Evolutionary conservation across 1,284 basidiomycete species (phyloP).

Genomic region (Fomitiporia mediterranea): DNA sequence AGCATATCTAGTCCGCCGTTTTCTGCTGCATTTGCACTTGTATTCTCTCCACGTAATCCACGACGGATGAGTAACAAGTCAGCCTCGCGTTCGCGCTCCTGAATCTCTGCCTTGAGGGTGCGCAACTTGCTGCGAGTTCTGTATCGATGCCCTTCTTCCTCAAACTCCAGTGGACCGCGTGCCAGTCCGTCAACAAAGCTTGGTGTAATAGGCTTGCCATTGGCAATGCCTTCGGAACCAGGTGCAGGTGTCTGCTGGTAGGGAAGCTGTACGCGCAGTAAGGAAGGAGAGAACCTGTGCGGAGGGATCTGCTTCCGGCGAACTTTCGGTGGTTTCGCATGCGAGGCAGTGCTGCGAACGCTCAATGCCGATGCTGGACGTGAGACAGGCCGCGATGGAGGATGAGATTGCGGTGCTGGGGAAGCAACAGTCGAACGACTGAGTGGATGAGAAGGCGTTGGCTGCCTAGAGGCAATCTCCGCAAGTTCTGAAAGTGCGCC

Average conservation of each 20-base stretch:
- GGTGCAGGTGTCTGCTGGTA: background rate
- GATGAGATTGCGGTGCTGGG: conserved; percentile 1
- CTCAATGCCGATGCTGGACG: conserved; percentile 16
- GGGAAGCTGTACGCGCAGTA: conserved; percentile 7
- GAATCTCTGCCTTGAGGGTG: conserved; percentile 12
- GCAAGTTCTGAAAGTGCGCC: conserved; percentile 14
- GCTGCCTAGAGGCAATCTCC: conserved; percentile 10
- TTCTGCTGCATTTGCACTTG: background rate
- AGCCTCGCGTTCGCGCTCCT: conserved; percentile 12
- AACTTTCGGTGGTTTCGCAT: background rate
- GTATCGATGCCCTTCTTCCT: conserved; percentile 16
- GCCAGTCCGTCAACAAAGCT: conserved; percentile 1
- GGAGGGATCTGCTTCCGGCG: background rate
- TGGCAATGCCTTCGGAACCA: background rate
- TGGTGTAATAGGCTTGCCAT: background rate
- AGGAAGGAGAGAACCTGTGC: conserved; percentile 11
- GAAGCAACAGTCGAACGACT: background rate
- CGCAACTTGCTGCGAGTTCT: conserved; percentile 15
- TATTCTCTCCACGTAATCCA: background rate
- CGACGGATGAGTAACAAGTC: conserved; percentile 17
- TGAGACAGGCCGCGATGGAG: conserved; percentile 1
- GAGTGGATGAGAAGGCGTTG: conserved; percentile 7
- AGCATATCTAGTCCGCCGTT: conserved; percentile 11
- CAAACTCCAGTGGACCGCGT: conserved; percentile 16
- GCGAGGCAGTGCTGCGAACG: background rate